Evolutionary conservation across 306 rosid genomes (phyloP).

Genomic region (Vigna hirtella): DNA sequence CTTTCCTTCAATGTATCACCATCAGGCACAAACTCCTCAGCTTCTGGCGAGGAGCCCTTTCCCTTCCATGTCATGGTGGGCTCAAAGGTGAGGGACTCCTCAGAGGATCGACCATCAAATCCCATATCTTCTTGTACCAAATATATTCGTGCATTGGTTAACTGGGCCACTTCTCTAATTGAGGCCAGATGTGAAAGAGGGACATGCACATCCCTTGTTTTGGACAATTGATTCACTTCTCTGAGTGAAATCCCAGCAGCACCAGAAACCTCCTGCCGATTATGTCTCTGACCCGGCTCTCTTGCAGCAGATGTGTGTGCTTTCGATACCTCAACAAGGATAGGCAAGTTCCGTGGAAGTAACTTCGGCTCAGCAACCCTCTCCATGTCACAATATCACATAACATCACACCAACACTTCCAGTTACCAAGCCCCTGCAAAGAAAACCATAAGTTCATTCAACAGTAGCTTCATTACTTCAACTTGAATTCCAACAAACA

Average conservation of each 20-base stretch:
- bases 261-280: slow-evolving; percentile 50
- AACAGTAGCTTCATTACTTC: slow-evolving; percentile 25
- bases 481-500: slow-evolving; percentile 38
- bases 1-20: slow-evolving; percentile 62
- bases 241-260: slow-evolving; percentile 46
- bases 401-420: slow-evolving; percentile 55
- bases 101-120: slow-evolving; percentile 51
- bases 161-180: slow-evolving; percentile 61
- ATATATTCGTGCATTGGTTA: slow-evolving; percentile 62
- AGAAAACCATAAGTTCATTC: slow-evolving; percentile 40
- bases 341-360: slow-evolving; percentile 59
- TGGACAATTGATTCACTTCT: slow-evolving; percentile 59
- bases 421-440: slow-evolving; percentile 56
- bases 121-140: slow-evolving; percentile 65
- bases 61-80: slow-evolving; percentile 65
- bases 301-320: slow-evolving; percentile 44
- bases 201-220: slow-evolving; percentile 52
- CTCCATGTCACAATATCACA: slow-evolving; percentile 64
- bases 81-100: slow-evolving; percentile 50
- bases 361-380: slow-evolving; percentile 76
- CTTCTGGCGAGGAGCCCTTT: slow-evolving; percentile 63
- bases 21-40: slow-evolving; percentile 61
- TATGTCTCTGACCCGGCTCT: slow-evolving; percentile 47
- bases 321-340: slow-evolving; percentile 56
- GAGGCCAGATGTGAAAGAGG: slow-evolving; percentile 55